Base-by-base conservation (phyloP, 2,329 filamentous ascomycete genomes). In the Juglanconis sp. region DNA sequence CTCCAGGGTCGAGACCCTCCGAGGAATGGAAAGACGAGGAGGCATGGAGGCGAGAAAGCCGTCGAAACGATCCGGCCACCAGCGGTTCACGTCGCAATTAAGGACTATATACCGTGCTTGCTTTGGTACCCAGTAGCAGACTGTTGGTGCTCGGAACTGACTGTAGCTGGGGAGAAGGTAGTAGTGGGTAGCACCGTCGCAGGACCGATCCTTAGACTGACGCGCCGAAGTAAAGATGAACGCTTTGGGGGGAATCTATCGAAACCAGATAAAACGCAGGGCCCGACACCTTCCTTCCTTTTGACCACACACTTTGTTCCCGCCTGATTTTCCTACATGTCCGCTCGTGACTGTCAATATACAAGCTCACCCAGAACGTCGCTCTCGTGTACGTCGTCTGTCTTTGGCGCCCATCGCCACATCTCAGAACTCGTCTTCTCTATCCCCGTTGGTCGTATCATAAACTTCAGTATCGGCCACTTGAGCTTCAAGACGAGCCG, bases 191-290 rank as follows among this genome's bases (percentile, higher is more conserved):
- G 53, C 57, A 56, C 42, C 52, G 49, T 52, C 44, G 34, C 52
- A 60, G 35, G 60, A 57, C 38, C 38, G 57, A 53, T 63, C 60
- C 60, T 30, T 59, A 57, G 30, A 48, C 56, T 53, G 53, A 60
- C 40, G 57, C 48, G 49, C 35, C 11, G 42, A 63, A 53, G 53
- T 31, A 55, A 57, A 62, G 48, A 57, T 44, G 36, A 62, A 56
- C 53, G 59, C 59, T 56, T 46, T 38, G 15, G 59, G 46, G 59
- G 58, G 57, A 61, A 62, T 63, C 59, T 63, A 63, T 49, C 52
- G 31, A 47, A 47, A 47, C 30, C 40, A 51, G 34, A 15, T 36
- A 24, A 40, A 36, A 35, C 38, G 54, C 30, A 56, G 44, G 42
- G 51, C n/a, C 52, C 35, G 52, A 52, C 30, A n/a, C 47, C 47